phyloP scores from a whole-genome alignment of 192 early-diverging fungal genomes.

The Geranomyces michiganensis region DNA sequence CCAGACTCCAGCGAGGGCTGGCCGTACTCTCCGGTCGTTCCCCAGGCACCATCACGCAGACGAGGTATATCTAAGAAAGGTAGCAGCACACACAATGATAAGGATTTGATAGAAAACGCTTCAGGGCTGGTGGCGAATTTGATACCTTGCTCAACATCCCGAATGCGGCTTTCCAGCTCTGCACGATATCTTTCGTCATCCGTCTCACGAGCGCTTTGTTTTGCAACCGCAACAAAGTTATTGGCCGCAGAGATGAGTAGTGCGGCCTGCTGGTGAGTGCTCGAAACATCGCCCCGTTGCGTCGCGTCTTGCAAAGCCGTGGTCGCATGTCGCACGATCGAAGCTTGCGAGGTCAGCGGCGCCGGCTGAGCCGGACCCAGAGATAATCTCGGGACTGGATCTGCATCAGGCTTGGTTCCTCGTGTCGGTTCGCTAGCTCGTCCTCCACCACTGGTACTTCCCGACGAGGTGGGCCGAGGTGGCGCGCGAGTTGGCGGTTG shows the following conservation, averaged over 20 bases:
- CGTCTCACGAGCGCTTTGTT: background rate
- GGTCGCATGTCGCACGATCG: slow-evolving; percentile 1
- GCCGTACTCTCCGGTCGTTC: background rate
- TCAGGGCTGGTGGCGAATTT: background rate
- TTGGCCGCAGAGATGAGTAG: slow-evolving; percentile 18
- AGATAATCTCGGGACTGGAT: background rate
- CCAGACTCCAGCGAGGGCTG: background rate
- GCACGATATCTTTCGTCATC: background rate
- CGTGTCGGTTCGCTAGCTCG: background rate
- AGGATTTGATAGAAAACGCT: background rate
- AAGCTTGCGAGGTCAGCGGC: background rate
- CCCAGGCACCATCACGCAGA: background rate
- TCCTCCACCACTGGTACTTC: background rate
- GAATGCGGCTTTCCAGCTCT: slow-evolving; percentile 7
- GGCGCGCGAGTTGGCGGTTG: slow-evolving; percentile 9
- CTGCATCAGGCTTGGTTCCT: background rate
- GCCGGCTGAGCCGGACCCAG: background rate
- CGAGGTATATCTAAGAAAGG: slow-evolving; percentile 1
- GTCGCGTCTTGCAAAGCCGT: slow-evolving; percentile 8
- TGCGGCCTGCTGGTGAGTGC: slow-evolving; percentile 18
- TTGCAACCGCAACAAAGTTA: slow-evolving; percentile 6
- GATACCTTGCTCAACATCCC: slow-evolving; percentile 20
- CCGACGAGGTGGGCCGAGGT: background rate
- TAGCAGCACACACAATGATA: background rate
- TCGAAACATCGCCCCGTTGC: background rate